Conservation (phyloP, 176 grass and related monocot species). For the Calamus simplicifolius region DNA sequence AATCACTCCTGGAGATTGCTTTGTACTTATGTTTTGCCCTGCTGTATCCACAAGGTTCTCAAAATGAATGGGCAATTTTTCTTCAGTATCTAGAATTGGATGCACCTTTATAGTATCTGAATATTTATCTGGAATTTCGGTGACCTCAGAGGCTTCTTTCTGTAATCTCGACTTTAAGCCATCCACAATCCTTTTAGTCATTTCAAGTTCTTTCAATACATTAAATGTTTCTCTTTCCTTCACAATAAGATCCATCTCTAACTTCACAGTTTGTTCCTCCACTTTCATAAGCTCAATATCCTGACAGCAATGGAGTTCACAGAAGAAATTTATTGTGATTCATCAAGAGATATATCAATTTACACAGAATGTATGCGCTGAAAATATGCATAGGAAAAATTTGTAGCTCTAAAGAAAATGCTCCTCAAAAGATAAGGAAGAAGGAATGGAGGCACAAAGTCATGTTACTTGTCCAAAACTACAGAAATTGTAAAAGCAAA, state of each 20-base stretch:
- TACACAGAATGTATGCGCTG: too few relatives aligned
- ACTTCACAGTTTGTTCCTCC: conserved; percentile 88
- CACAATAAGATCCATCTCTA: conserved; percentile 95
- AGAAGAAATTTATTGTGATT: conserved; percentile 6
- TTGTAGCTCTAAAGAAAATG: too few relatives aligned
- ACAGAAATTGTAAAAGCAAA: too few relatives aligned
- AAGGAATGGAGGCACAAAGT: too few relatives aligned
- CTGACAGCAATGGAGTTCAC: conserved; percentile 35
- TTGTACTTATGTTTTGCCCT: conserved; percentile 21
- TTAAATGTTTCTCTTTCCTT: conserved; percentile 91
- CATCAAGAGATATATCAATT: too few relatives aligned
- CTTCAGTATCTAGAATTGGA: conserved; percentile 18
- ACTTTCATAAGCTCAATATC: conserved; percentile 93
- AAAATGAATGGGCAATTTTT: conserved; percentile 12
- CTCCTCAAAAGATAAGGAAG: too few relatives aligned
- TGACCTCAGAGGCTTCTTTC: conserved; percentile 25
- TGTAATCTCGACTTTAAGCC: conserved; percentile 54
- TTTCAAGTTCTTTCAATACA: conserved; percentile 74
- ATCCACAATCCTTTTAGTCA: conserved; percentile 62
- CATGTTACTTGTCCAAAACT: too few relatives aligned
- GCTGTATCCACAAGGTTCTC: conserved; percentile 6
- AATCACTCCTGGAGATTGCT: conserved; percentile 41
- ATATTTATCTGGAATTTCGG: conserved; percentile 5
- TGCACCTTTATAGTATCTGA: conserved; percentile 8
- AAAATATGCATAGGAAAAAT: too few relatives aligned